Conservation (phyloP, 805 yeast species). For the Starmerella bacillaris region DNA sequence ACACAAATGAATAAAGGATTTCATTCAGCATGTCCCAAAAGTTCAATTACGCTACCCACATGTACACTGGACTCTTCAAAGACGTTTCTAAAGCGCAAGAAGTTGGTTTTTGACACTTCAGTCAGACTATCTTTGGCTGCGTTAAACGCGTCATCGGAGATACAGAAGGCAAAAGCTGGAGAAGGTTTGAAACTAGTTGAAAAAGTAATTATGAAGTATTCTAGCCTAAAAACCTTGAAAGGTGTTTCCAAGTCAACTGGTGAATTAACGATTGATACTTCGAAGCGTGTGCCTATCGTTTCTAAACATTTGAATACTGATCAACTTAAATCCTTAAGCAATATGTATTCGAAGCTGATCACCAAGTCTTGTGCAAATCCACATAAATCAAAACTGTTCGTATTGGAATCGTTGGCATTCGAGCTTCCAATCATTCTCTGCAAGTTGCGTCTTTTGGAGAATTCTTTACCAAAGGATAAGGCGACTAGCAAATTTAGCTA, state of each 20-base stretch:
- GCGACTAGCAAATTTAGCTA: neutral
- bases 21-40: too few species aligned
- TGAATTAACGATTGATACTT: too few species aligned
- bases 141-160: neutral
- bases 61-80: too few species aligned
- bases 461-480: neutral
- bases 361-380: neutral
- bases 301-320: neutral
- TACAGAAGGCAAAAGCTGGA: neutral
- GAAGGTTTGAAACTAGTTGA: neutral
- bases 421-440: neutral
- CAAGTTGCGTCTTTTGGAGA: neutral
- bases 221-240: neutral
- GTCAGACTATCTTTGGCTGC: neutral
- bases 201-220: neutral
- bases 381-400: neutral
- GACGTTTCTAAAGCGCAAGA: too few species aligned
- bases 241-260: too few species aligned
- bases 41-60: too few species aligned
- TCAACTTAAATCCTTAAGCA: neutral
- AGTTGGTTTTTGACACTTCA: neutral
- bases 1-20: too few species aligned
- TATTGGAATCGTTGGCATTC: neutral
- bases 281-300: neutral
- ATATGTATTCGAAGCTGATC: neutral